Evolutionary conservation across 257 asterid species (phyloP).

Genomic region (Solanum chiquidenum): DNA sequence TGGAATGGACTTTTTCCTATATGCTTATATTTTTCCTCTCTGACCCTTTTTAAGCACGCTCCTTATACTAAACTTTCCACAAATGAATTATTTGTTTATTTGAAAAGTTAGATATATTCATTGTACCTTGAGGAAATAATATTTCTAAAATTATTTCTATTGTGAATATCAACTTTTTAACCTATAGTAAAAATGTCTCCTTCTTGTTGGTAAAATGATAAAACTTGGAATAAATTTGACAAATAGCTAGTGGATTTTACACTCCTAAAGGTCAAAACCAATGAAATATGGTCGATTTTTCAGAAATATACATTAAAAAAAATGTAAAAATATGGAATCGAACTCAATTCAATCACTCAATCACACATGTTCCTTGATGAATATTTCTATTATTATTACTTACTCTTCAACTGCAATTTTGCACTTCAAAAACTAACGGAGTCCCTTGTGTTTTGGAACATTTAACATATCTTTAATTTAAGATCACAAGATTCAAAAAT

Average conservation of each 20-base stretch:
- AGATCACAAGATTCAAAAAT: no score
- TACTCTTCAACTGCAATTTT: no score
- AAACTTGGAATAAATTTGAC: not conserved
- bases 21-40: not conserved
- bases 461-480: no score
- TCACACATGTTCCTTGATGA: not conserved
- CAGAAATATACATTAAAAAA: no score
- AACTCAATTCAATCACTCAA: not conserved
- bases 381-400: no score
- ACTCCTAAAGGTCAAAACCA: not conserved
- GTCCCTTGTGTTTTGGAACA: no score
- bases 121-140: not conserved
- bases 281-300: not conserved
- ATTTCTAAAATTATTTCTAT: not conserved
- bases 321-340: not conserved
- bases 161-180: not conserved
- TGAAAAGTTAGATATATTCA: not conserved
- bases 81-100: not conserved
- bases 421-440: no score
- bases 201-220: not conserved
- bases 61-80: not conserved
- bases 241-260: not conserved
- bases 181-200: not conserved
- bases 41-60: not conserved
- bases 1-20: not conserved